Base-by-base conservation (phyloP, 305 asterid genomes). In the Ruellia speciosa region DNA sequence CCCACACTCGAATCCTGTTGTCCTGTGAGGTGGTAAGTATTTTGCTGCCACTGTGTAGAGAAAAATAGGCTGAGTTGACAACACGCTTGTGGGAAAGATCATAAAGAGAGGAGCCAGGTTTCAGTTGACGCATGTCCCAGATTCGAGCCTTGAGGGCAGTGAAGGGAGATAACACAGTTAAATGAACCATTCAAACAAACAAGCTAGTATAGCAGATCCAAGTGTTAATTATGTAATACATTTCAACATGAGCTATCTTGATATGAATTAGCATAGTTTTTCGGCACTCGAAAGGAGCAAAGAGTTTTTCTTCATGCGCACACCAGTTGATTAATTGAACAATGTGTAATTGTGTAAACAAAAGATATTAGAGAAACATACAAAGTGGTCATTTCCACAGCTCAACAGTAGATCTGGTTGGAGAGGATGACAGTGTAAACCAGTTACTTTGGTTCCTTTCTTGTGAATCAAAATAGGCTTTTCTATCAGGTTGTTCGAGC, bases 331-430 rank as follows among this genome's bases (percentile, higher is more conserved):
- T n/a, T 20, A 53, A 16, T 33, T 33, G 37, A 33, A 33, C 4
- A 33, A n/a, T n/a, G n/a, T 4, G 41, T 3, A 37, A 37, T 2
- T 7, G 6, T 37, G 9, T 37, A 60, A 17, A 3, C 15, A 41
- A 19, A 53, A 37, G 49, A 54, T 3, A 37, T 45, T 11, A 58
- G 49, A 61, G 69, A 69, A 69, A 53, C 82, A 75, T 82, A 92
- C 99, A 60, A 86, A 92, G 79, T 86, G 97, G 70, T 92, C 99
- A 58, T 92, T 92, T 72, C 99, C 99, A 63, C 97, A 88, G 40
- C 90, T 88, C 76, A 92, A 56, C 60, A 86, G 80, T 63, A 92
- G 87, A 75, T 92, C 97, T 51, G 96, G 99, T 68, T 92, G 99
- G 77, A 79, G 83, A 67, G 99, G 97, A 81, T 92, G 93, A 67